Evolutionary conservation across 1,284 basidiomycete species (phyloP), one percentile per base, ranked within the genome.

Genomic region (Coriolopsis trogii): DNA sequence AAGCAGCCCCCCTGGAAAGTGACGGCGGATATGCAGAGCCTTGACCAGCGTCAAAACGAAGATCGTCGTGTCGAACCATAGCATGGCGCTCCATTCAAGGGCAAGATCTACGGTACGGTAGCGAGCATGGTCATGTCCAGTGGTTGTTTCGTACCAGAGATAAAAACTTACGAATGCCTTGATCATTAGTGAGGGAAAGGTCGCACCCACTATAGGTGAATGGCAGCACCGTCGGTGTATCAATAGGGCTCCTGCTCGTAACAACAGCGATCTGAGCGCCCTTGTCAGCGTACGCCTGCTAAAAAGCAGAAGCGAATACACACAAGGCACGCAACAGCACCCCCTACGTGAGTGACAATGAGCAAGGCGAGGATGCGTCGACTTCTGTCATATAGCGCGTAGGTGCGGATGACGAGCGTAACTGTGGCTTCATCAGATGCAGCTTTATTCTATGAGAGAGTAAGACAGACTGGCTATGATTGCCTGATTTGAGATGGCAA

Each of bases 1-100:
- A 3, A 62, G 46, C 20, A 62, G 39, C 7, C 53, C 47, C 1
- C 49, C 55, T 13, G 48, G 51, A 44, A 51, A 41, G 26, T 39
- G 23, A 3, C 38, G 51, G 15, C 55, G 51, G 49, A 56, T 54
- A 2, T 46, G 47, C 4, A 60, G 37, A 3, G 58, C 52, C n/a
- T 44, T 46, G 5, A 52, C 31, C 9, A 59, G 38, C 3, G 60
- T 62, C 29, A 60, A 28, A 3, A 44, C 16, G 13, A 62, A 59
- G 18, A 62, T 53, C 3, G 53, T 51, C 24, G 50, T 55, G 37
- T 62, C 60, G 41, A 60, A 59, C 49, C 49, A 51, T 12, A 62
- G 36, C 53, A 59, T 51, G 4, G 57, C 53, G 15, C 29, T 28
- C 57, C 57, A 59, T 6, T 50, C 53, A 10, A 55, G 36, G 16